Base-by-base conservation (phyloP, 1,139 yeast genomes). In the Kluyveromyces sp. region DNA sequence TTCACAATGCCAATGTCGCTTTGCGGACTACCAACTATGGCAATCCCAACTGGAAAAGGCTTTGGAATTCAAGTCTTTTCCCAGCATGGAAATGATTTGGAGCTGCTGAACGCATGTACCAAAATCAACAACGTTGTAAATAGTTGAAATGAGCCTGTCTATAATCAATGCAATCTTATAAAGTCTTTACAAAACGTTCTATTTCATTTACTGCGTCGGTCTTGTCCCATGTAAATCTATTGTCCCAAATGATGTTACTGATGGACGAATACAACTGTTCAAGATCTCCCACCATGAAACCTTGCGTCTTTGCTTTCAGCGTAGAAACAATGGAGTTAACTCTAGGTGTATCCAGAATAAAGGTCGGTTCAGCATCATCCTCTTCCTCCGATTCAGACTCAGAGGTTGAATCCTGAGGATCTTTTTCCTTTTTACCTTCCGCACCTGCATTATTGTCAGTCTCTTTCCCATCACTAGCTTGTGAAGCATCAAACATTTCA, bases 1-100 rank as follows among this genome's bases (percentile, higher is more conserved):
- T 71, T 88, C 48, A 87, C 96, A 0, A 83, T 89, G 3, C 96
- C 98, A 0, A 84, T 94, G 36, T 88, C 95, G 1, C 66, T 94
- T 49, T 94, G 95, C 0, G 98, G 97, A 0, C 65, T 92, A 3
- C 99, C 99, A 0, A 77, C 95, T 0, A 72, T 89, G 9, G 75
- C 83, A 0, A 66, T 89, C 1, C 98, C 98, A 0, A 53, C 58
- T 11, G 50, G 53, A 6, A 56, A 60, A 2, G 61, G 64, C 2
- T 51, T 60, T 11, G 75, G 78, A 0, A 68, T 92, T 30, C 98
- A 94, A 58, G 55, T 92, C 2, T 75, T 81, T 58, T 95, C 92
- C 1, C 98, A 89, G 61, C 84, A 69, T 58, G 97, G 96, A 4
- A 82, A 83, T 52, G 98, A 94, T 58, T 55, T 63, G 8, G 66